Evolutionary conservation across 129 eudicot species (phyloP), one percentile per base, ranked within the genome.

Genomic region (Scalesia atractyloides): DNA sequence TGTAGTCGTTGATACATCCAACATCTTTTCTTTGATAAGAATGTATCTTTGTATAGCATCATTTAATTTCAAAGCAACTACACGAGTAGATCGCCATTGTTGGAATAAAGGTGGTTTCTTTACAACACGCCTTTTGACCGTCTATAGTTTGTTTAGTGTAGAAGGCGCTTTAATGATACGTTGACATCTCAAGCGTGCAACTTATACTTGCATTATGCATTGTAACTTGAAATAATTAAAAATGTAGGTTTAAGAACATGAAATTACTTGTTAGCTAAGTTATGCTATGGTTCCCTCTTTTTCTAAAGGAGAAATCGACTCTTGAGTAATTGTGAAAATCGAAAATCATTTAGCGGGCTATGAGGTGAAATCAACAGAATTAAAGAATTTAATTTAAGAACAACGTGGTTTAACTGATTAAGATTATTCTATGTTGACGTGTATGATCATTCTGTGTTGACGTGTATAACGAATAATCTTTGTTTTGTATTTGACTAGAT

Each of bases 51-150:
- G 50, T 56, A 13, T 43, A 14, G 7, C 44, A 53, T 78, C 72
- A 19, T 78, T 64, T 64, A 63, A 14, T 43, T 17, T 17, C 4
- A 6, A 66, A 72, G 67, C 61, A 43, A 24, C 24, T 3, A 17
- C 60, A 53, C 34, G 77, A 71, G 68, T 78, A 14, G 73, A 78
- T 71, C 18, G 47, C 44, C 73, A 17, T 64, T 41, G 59, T 4
- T 3, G 7, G 14, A 50, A 62, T 54, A 49, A 69, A 77, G 51
- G 58, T 7, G 47, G 48, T 12, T 62, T 24, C 47, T 50, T 77
- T 60, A n/a, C 2, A 4, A 39, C 37, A 7, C 18, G 16, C 12
- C 33, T 39, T 48, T 75, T 71, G 63, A 71, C 68, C 20, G 34
- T 18, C 43, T 13, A 19, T 34, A 7, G 36, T 61, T 60, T 69